Base-by-base conservation (phyloP, 2,329 filamentous ascomycete species). In the Cladosporium colombiae region DNA sequence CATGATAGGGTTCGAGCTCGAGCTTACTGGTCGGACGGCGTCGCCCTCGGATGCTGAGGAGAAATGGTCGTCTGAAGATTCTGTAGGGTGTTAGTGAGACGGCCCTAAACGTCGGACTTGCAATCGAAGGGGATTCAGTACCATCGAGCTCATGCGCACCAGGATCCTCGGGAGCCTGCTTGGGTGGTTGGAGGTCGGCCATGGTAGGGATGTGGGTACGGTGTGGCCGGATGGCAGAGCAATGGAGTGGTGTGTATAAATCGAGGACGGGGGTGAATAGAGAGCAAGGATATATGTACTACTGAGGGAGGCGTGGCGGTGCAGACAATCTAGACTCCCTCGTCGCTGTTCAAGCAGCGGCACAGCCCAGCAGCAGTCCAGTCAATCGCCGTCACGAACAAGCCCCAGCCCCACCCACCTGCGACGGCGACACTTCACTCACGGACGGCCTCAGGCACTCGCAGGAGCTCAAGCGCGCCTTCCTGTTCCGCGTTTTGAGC, bases 21-120 rank as follows among this genome's bases (percentile, higher is more conserved):
- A 65, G 75, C 72, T 73, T 69, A 72, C 71, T 75, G 75, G 68
- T 44, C 69, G 67, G 44, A 68, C 70, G 35, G 71, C 68, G 55
- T 78, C 77, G 70, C 85, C 87, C 79, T 89, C 87, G 52, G 82
- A 85, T 65, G 87, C 87, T 73, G 89, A 87, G 56, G 86, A 88
- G 76, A 89, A 89, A 77, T 89, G 85, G 68, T 89, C 87, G 66
- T 83, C 83, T 49, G 83, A 84, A 56, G 75, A 80, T 74, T 79
- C 76, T 74, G 37, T 11, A 27, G 10, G 7, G 14, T 25, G 46
- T 52, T 7, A 62, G 59, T n/a, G n/a, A 3, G 27, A 18, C 18
- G 18, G 18, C 6, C 40, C 58, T n/a, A 16, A 5, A 29, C 8
- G 8, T 18, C 27, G 11, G 52, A 35, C n/a, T 27, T 37, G 55